Base-by-base conservation (phyloP, 495 filamentous ascomycete genomes). In the Lophiostoma macrostomum region DNA sequence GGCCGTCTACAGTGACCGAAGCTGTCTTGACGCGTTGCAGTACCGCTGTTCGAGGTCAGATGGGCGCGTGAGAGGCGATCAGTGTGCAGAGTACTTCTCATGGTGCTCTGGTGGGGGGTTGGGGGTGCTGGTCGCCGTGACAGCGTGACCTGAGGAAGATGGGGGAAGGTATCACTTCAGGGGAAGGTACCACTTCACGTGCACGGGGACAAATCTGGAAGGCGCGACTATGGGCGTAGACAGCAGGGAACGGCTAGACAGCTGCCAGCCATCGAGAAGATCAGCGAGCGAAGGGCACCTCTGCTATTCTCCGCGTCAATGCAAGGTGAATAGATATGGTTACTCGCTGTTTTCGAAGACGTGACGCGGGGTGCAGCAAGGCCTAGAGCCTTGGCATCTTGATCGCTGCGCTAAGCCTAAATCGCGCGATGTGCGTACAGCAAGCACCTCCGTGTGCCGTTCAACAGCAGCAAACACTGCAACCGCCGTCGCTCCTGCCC, bases 1-100 rank as follows among this genome's bases (percentile, higher is more conserved):
- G 76, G 51, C 85, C 83, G 65, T 97, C 91, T n/a, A 99, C 90
- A 8, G 88, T 94, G 64, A 99, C 94, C n/a, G 94, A 96, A 47
- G 94, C 94, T 16, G 93, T 97, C 44, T 91, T 84, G 49, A 97
- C 94, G 50, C 94, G 78, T 71, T 99, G 94, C 24, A 99, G 77
- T 52, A 99, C 89, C 39, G 90, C 93, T 98, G 64, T 18, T 23
- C n/a, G 16, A 8, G 2, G 49, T 58, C 23, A 54, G 43, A 37
- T 3, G 25, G 13, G 14, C 50, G 36, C 6, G 3, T 18, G 29
- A 31, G 58, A 5, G 38, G 28, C 16, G 28, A 28, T 7, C 28
- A 23, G 35, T 12, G 25, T 24, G 18, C 6, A 12, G 16, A 19
- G 13, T 53, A 54, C 56, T 43, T 43, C 56, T 53, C 58, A 61